phyloP scores from a whole-genome alignment of 2,329 filamentous ascomycete genomes.

The Penicillium brevicompactum region DNA sequence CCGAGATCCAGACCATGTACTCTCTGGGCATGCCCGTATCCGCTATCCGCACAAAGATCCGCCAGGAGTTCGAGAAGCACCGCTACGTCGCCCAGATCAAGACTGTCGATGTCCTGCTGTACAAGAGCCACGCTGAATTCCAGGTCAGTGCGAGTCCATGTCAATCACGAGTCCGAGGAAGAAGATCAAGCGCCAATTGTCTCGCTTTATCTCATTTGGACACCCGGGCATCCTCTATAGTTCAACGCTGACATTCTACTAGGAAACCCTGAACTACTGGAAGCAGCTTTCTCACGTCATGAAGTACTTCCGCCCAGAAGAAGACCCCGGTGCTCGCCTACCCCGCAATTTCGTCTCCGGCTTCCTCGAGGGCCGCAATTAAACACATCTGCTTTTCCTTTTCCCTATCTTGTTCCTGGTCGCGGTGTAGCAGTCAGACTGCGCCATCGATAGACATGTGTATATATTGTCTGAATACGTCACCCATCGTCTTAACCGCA shows the following conservation, averaged over 20 bases:
- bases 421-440: slow-evolving; percentile 19
- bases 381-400: slow-evolving; percentile 21
- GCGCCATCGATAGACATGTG: slow-evolving; percentile 33
- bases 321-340: slow-evolving; percentile 72
- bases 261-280: slow-evolving; percentile 99
- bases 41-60: slow-evolving; percentile 84
- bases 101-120: slow-evolving; percentile 85
- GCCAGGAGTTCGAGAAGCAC: slow-evolving; percentile 95
- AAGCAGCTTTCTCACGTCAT: slow-evolving; percentile 95
- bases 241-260: not conserved
- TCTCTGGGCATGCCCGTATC: slow-evolving; percentile 86
- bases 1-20: slow-evolving; percentile 98
- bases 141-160: slow-evolving; percentile 64
- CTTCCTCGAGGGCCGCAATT: slow-evolving; percentile 81
- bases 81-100: slow-evolving; percentile 87
- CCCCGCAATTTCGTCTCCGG: slow-evolving; percentile 90
- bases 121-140: slow-evolving; percentile 89
- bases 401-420: slow-evolving; percentile 21
- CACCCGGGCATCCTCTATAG: not conserved
- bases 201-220: not conserved
- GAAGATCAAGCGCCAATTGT: not conserved
- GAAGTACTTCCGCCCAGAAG: slow-evolving; percentile 93
- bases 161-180: not conserved
- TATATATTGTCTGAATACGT: slow-evolving; percentile 41
- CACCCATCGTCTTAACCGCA: slow-evolving; percentile 14